Evolutionary conservation across 164 flowering plant species (phyloP), one percentile per base, ranked within the genome.

Genomic region (Brasenia schreberi): DNA sequence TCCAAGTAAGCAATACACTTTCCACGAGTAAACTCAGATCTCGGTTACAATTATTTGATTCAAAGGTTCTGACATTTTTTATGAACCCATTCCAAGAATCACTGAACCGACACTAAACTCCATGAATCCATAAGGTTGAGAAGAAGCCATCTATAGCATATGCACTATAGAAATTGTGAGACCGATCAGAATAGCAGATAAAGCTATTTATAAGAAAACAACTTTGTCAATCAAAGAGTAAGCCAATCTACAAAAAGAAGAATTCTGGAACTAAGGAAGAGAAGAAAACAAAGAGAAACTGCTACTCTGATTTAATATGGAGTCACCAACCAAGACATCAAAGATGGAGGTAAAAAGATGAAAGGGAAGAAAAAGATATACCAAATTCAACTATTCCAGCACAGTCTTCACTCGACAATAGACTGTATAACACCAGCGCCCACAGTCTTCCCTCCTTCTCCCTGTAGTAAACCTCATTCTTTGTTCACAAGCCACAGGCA

Each of bases 371-470:
- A 44, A 11, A 44, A 44, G 52, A 1, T 44, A 44, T 44, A 60
- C 62, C 62, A 60, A 60, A 17, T 17, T 7, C 7, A 60, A 60
- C 7, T 17, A 9, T 60, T n/a, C 62, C 16, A 7, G 18, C 62
- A 17, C 62, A 17, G 11, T 18, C 60, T 6, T 75, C 65, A 77
- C 68, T 75, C 80, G 17, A 77, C 42, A 45, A 77, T 77, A 42
- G 76, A 43, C 68, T 72, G 76, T 59, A 77, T 75, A 27, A 77
- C 78, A 42, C 78, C 80, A 10, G 78, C 80, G 5, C 80, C 80
- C 33, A 78, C 78, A 60, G 81, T 78, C 78, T 75, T 78, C 44
- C 81, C 81, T 10, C 81, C 81, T 68, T 78, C 80, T 78, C 80
- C 70, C 80, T 77, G 53, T 77, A 65, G 80, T 76, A 68, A 77